Conservation (phyloP, 1,284 basidiomycete genomes). For the Flammula alnicola region DNA sequence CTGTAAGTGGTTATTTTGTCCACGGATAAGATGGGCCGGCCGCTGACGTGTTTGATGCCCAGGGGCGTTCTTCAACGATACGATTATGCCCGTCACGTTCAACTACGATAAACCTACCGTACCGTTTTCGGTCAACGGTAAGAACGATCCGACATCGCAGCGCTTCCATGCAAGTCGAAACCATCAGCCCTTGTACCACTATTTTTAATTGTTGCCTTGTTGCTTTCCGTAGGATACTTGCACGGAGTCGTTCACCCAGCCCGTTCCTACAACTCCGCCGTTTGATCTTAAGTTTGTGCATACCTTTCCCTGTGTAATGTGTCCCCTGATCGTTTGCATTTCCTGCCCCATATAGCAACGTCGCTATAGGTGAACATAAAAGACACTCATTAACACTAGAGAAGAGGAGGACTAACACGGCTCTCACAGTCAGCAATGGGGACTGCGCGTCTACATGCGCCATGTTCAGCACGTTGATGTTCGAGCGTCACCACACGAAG, state of each 20-base stretch:
- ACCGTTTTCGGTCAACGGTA: slow-evolving; percentile 52
- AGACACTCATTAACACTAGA: too few relatives aligned
- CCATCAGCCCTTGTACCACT: not conserved
- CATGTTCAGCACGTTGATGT: slow-evolving; percentile 67
- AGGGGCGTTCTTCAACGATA: slow-evolving; percentile 62
- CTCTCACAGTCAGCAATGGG: slow-evolving; percentile 44
- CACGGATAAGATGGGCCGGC: too few relatives aligned
- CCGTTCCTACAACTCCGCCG: slow-evolving; percentile 54
- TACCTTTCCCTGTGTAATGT: not conserved
- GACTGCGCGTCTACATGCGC: slow-evolving; percentile 71
- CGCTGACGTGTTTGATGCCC: not conserved
- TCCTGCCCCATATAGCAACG: slow-evolving; percentile 41
- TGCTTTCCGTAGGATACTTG: slow-evolving; percentile 45
- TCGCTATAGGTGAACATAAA: slow-evolving; percentile 50
- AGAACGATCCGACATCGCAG: slow-evolving; percentile 56
- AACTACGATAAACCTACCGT: slow-evolving; percentile 56
- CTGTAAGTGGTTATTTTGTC: slow-evolving; percentile 41
- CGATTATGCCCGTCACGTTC: slow-evolving; percentile 44
- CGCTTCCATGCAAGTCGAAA: slow-evolving; percentile 50
- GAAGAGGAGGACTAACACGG: too few relatives aligned
- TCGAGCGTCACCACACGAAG: slow-evolving; percentile 58
- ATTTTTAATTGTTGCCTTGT: not conserved
- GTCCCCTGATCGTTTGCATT: not conserved
- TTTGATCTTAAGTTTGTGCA: slow-evolving; percentile 52
- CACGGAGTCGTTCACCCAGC: slow-evolving; percentile 42